Base-by-base conservation (phyloP, 2,329 filamentous ascomycete species). In the Fonsecaea monophora region DNA sequence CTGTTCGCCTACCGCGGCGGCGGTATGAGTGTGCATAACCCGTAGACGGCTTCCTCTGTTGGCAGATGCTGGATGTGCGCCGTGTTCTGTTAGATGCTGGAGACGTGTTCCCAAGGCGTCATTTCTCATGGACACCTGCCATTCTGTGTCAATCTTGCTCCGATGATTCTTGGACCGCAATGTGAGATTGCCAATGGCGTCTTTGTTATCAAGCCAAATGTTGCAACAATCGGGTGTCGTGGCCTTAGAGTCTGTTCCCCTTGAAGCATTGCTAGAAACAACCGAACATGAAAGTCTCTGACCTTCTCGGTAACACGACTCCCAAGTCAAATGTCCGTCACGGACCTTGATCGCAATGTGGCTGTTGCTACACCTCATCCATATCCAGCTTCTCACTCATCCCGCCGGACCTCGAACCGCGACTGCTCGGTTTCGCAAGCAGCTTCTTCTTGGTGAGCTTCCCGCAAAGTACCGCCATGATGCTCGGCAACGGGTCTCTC, bases 401-500 rank as follows among this genome's bases (percentile, higher is more conserved):
- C 10, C 32, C 40, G 9, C 58, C 59, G n/a, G 60, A 18, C 10
- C 25, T 55, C 35, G 48, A 18, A 32, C 57, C 62, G 18, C 53
- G 34, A 53, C 12, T 65, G 38, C 53, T 66, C 45, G 68, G 63
- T 35, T 60, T 64, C 1, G 69, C 66, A 10, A 69, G 67, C 53
- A 71, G n/a, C 40, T 60, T 69, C 40, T 69, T 66, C 53, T 58
- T 53, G 15, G 60, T 69, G 54, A 71, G 32, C 50, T 66, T 66
- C 10, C 69, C 67, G 45, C 69, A 71, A 5, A 69, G 34, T 7
- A 60, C 56, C 10, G 60, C 60, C 48, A 67, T 69, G 42, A 71
- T 62, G 37, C 37, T 62, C 15, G 67, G 65, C 25, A 71, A 48
- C 9, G 69, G 67, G 42, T 69, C 69, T 13, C 69, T 45, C n/a